phyloP scores from a whole-genome alignment of 345 rosid species.

The Bruguiera sexangula region DNA sequence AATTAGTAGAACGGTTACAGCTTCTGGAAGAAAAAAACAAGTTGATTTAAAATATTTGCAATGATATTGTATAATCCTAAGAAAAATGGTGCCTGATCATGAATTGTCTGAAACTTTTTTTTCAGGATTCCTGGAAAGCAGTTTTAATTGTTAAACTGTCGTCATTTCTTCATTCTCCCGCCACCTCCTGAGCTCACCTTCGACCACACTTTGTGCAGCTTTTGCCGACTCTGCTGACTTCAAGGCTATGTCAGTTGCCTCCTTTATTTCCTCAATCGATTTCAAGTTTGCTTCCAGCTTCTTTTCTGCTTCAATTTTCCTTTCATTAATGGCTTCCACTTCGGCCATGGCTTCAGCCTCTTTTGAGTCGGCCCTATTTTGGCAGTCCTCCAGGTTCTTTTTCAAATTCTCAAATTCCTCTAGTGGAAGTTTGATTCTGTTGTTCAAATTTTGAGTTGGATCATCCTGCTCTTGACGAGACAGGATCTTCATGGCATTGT shows the following conservation, averaged over 20 bases:
- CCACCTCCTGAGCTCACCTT: constrained; percentile 63
- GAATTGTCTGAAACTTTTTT: too few species aligned
- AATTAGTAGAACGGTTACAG: too few species aligned
- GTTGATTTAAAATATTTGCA: too few species aligned
- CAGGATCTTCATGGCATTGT: constrained; percentile 44
- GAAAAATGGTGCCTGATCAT: too few species aligned
- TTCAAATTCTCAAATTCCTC: constrained; percentile 54
- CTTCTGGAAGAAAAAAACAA: too few species aligned
- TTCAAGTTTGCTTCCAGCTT: constrained; percentile 46
- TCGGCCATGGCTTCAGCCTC: constrained; percentile 43
- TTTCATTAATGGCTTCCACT: constrained; percentile 44
- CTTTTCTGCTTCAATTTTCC: constrained; percentile 39
- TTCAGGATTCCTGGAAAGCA: too few species aligned
- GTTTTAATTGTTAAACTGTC: too few species aligned
- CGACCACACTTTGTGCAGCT: constrained; percentile 57
- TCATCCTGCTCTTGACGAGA: constrained; percentile 30
- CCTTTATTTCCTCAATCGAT: constrained; percentile 61
- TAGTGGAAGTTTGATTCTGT: constrained; percentile 48
- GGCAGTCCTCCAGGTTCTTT: constrained; percentile 50
- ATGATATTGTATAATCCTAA: too few species aligned
- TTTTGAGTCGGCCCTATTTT: constrained; percentile 37
- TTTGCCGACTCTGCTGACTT: constrained; percentile 66
- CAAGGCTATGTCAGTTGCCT: constrained; percentile 67
- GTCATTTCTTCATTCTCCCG: constrained; percentile 36
- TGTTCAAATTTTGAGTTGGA: constrained; percentile 16